These are phyloP conservation scores for Alloascoidea hylecoeti DNA, from an alignment of 805 yeast species.

Conservation along the genomic window DNA sequence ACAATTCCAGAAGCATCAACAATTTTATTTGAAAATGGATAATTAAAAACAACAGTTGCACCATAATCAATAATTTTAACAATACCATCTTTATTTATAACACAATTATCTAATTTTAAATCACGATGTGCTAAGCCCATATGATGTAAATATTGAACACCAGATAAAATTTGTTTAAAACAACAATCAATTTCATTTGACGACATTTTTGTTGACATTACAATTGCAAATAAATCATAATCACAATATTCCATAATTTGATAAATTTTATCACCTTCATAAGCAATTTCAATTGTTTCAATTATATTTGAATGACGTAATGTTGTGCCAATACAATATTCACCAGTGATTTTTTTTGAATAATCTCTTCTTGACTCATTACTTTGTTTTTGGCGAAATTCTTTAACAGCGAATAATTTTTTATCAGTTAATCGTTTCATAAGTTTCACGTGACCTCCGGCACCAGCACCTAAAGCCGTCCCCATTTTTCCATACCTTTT, in stretches of 20 bases:
- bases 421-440: slow-evolving; percentile 49
- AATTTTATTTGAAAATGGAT: slow-evolving; percentile 40
- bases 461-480: slow-evolving; percentile 83
- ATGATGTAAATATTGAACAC: slow-evolving; percentile 61
- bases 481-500: slow-evolving; percentile 74
- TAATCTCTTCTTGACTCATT: slow-evolving; percentile 58
- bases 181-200: slow-evolving; percentile 63
- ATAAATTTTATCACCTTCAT: slow-evolving; percentile 45
- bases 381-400: slow-evolving; percentile 53
- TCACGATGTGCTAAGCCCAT: slow-evolving; percentile 91
- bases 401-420: slow-evolving; percentile 71
- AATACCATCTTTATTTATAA: slow-evolving; percentile 59
- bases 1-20: slow-evolving; percentile 74
- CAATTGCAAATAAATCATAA: slow-evolving; percentile 83
- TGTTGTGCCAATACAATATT: slow-evolving; percentile 69
- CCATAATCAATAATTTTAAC: slow-evolving; percentile 90
- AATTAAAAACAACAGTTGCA: slow-evolving; percentile 72
- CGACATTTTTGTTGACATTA: slow-evolving; percentile 77
- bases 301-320: slow-evolving; percentile 70
- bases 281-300: slow-evolving; percentile 65
- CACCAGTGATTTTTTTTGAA: slow-evolving; percentile 66
- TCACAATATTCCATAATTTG: slow-evolving; percentile 92
- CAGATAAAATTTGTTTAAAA: slow-evolving; percentile 66
- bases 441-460: slow-evolving; percentile 85
- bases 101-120: slow-evolving; percentile 86